Conservation (phyloP, 805 yeast genomes). For the Diddensiella caesifluorescens region DNA sequence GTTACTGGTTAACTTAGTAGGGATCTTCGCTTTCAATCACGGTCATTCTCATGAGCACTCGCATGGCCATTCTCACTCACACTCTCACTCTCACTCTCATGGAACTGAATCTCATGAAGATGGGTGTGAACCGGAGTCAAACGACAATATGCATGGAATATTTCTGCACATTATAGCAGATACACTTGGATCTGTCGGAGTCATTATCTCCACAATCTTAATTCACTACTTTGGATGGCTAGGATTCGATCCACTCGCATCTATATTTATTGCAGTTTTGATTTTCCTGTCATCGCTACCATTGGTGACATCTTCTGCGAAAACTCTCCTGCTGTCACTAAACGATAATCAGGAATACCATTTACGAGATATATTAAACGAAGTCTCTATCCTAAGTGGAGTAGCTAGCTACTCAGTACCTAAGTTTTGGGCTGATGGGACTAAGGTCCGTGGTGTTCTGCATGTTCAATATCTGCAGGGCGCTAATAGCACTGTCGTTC, state of each 20-base stretch:
- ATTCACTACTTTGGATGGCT: slow-evolving; percentile 66
- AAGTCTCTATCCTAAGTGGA: slow-evolving; percentile 66
- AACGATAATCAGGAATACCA: slow-evolving; percentile 53
- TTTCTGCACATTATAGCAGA: slow-evolving; percentile 93
- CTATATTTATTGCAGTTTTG: slow-evolving; percentile 75
- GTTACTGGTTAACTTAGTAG: slow-evolving; percentile 80
- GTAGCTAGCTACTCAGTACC: slow-evolving; percentile 83
- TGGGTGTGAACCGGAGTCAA: no score
- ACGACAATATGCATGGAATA: slow-evolving; percentile 86
- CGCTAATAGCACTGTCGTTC: slow-evolving; percentile 56
- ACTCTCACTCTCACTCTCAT: slow-evolving; percentile 45
- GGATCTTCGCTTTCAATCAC: slow-evolving; percentile 90
- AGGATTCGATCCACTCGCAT: slow-evolving; percentile 89
- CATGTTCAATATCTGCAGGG: slow-evolving; percentile 71
- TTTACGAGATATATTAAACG: slow-evolving; percentile 61
- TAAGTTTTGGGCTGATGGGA: slow-evolving; percentile 75
- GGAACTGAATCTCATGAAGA: slow-evolving; percentile 49
- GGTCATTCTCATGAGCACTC: slow-evolving; percentile 51
- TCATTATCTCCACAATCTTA: slow-evolving; percentile 80
- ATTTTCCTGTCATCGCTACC: slow-evolving; percentile 83
- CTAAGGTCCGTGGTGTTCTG: slow-evolving; percentile 62
- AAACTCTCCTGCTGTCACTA: slow-evolving; percentile 61
- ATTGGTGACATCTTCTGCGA: slow-evolving; percentile 72
- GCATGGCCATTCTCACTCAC: slow-evolving; percentile 34
- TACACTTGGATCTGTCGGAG: slow-evolving; percentile 95